Evolutionary conservation across 2,329 filamentous ascomycete species (phyloP).

Genomic region (Tolypocladium cylindrosporum): DNA sequence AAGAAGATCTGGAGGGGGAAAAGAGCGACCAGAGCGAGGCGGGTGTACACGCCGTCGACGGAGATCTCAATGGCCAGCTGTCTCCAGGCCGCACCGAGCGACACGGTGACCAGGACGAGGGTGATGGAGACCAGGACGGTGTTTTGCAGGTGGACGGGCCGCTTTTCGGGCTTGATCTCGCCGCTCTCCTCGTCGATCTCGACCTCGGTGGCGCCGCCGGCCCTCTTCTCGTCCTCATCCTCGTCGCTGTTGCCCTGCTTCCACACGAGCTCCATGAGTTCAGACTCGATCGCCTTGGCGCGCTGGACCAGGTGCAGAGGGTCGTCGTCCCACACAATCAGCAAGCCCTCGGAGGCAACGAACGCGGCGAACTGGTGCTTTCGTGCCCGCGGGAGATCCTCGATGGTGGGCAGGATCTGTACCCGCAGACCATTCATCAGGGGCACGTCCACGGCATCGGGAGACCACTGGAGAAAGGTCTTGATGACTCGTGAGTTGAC

Average conservation of each 20-base stretch:
- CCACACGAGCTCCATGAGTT: conserved; percentile 72
- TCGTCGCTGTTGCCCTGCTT: conserved; percentile 47
- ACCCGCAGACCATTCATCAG: conserved; percentile 67
- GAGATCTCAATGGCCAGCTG: conserved; percentile 59
- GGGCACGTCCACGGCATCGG: conserved; percentile 64
- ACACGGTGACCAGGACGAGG: conserved; percentile 52
- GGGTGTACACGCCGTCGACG: conserved; percentile 52
- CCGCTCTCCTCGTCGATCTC: conserved; percentile 66
- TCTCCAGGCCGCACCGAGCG: conserved; percentile 60
- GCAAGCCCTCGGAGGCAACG: conserved; percentile 57
- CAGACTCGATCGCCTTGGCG: conserved; percentile 62
- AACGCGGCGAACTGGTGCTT: conserved; percentile 79
- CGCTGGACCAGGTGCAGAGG: conserved; percentile 59
- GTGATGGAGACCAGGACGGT: conserved; percentile 58
- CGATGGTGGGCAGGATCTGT: conserved; percentile 63
- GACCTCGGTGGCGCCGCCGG: conserved; percentile 31
- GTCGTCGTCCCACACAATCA: conserved; percentile 79
- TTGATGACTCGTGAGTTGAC: conserved; percentile 73
- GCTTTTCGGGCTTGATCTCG: conserved; percentile 51
- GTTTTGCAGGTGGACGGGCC: conserved; percentile 61
- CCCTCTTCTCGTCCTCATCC: conserved; percentile 41
- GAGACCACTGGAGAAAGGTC: conserved; percentile 64
- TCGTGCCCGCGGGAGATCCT: conserved; percentile 58
- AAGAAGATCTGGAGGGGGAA: conserved; percentile 70
- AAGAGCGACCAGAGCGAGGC: conserved; percentile 55